Percentiles rank a stretch among this genome's conserved stretches.
phyloP scores from a whole-genome alignment of 805 yeast genomes.

The Saccharomycopsis babjevae region DNA sequence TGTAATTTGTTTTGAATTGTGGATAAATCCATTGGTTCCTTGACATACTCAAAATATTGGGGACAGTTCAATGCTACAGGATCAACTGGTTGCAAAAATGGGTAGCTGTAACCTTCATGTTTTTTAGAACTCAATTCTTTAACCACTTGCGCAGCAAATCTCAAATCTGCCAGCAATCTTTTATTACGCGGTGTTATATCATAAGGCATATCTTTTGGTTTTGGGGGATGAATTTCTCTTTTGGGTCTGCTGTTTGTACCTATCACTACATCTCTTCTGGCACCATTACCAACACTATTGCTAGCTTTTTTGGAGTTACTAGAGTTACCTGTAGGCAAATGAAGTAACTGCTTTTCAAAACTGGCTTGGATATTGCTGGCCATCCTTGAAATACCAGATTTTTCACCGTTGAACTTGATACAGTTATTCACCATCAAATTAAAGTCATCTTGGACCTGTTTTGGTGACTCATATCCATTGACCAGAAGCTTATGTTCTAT shows the following conservation, averaged over 20 bases:
- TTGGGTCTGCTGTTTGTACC: conserved; percentile 55
- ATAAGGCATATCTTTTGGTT: conserved; percentile 85
- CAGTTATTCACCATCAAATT: conserved; percentile 80
- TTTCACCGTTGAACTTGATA: conserved; percentile 73
- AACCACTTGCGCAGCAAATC: conserved; percentile 72
- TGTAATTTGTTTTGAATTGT: conserved; percentile 72
- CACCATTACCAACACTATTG: conserved; percentile 32
- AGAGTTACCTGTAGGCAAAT: conserved; percentile 62
- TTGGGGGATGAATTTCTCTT: conserved; percentile 94
- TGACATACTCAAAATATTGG: conserved; percentile 73
- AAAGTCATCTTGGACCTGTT: conserved; percentile 65
- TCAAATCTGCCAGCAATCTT: conserved; percentile 80
- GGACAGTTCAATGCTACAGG: conserved; percentile 92
- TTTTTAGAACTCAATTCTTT: conserved; percentile 78
- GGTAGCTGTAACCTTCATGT: conserved; percentile 75
- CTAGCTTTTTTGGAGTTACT: conserved; percentile 16
- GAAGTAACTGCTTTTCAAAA: conserved; percentile 85
- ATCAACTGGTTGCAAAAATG: conserved; percentile 90
- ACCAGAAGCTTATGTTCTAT: conserved; percentile 69
- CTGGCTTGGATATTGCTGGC: conserved; percentile 83
- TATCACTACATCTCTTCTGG: conserved; percentile 45
- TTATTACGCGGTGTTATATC: conserved; percentile 79
- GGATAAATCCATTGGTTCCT: conserved; percentile 90
- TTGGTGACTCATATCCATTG: conserved; percentile 63
- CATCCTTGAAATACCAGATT: conserved; percentile 80